phyloP scores from a whole-genome alignment of 192 early-diverging fungal species.

The Podila minutissima region DNA sequence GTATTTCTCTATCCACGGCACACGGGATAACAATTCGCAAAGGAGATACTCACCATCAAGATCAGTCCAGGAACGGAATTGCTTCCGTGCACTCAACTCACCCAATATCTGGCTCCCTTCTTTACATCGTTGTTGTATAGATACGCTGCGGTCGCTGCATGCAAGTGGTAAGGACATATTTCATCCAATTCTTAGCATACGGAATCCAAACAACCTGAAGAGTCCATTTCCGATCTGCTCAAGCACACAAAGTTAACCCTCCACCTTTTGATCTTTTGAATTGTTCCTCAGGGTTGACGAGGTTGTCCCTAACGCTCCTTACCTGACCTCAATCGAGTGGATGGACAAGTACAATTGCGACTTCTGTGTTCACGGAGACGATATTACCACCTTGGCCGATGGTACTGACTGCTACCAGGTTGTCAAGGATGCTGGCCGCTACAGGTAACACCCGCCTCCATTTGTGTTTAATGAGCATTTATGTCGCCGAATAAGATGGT shows the following conservation, averaged over 20 bases:
- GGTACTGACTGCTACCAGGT: constrained; percentile 96
- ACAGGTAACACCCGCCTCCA: constrained; percentile 52
- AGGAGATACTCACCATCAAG: too few relatives aligned
- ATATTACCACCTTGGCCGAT: constrained; percentile 96
- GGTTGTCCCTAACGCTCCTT: constrained; percentile 93
- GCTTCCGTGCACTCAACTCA: not conserved
- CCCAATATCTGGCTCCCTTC: not conserved
- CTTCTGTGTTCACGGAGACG: constrained; percentile 97
- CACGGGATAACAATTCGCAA: too few relatives aligned
- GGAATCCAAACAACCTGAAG: too few relatives aligned
- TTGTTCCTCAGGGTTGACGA: constrained; percentile 72
- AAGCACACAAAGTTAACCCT: not conserved
- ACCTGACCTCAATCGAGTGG: constrained; percentile 86
- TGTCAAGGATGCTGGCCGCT: constrained; percentile 95
- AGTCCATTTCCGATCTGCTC: not conserved
- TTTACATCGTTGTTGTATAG: constrained; percentile 41
- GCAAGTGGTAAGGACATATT: constrained; percentile 67
- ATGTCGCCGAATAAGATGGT: too few relatives aligned
- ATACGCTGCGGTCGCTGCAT: constrained; percentile 93
- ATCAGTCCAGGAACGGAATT: not conserved
- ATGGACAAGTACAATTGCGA: constrained; percentile 91
- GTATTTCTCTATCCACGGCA: too few relatives aligned
- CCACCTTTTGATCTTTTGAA: constrained; percentile 45
- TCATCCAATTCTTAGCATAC: not conserved
- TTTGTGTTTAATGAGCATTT: too few relatives aligned